Base-by-base conservation (phyloP, 495 filamentous ascomycete species). In the Xylaria telfairii region DNA sequence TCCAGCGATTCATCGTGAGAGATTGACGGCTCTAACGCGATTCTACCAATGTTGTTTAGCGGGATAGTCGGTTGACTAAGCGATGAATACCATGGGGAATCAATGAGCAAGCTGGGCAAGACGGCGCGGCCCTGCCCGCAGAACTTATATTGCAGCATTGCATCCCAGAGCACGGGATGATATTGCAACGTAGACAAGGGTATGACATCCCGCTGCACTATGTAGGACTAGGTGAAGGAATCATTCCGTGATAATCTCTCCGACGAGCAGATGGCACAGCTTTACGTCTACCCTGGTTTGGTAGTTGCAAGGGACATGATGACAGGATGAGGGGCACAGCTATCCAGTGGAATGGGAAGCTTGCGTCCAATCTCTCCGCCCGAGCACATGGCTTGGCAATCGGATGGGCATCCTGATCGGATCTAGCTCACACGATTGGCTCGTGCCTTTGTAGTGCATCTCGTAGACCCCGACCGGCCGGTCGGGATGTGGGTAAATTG, bases 371-470 rank as follows among this genome's bases (percentile, higher is more conserved):
- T 47, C 62, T 21, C 44, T 57, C 17, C 4, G 44, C 44, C 26
- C 46, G 10, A 26, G 28, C 26, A 44, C 62, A 51, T 12, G 42
- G 41, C 47, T 60, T 68, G 66, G 66, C 41, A 60, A 37, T 32
- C 24, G 54, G 66, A 59, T 60, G 24, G 12, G 32, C 13, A 46
- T 41, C 46, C 32, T 41, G 12, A 69, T 54, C 44, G 13, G 32
- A 24, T 53, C 67, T 62, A 62, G 56, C 42, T 53, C 42, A 59
- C 65, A 30, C 30, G 37, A 67, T 67, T 67, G 51, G 65, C 51
- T 21, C 28, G 13, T 4, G 42, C 30, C 44, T n/a, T n/a, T n/a
- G n/a, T 62, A 47, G 10, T 32, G 54, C 59, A 59, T 32, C 44
- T 37, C 39, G 57, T 4, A 19, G 30, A 60, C 26, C 47, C 39